Base-by-base conservation (phyloP, 139 green algal genomes). In the Microglena sp. region DNA sequence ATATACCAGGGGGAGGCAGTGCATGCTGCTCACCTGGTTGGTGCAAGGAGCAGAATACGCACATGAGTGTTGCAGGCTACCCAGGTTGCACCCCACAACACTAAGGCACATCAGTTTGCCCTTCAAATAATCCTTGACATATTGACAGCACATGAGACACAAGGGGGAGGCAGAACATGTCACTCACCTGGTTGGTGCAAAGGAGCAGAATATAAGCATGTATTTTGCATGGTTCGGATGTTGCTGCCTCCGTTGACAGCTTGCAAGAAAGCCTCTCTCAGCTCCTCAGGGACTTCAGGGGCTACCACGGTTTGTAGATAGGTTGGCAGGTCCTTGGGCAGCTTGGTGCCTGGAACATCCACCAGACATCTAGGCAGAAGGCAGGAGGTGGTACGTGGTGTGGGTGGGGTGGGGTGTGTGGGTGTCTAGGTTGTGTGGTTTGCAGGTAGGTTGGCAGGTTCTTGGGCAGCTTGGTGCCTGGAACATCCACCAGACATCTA, bases 401-500 rank as follows among this genome's bases (percentile, higher is more conserved):
- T n/a, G n/a, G n/a, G n/a, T n/a, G n/a, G n/a, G n/a, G n/a, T n/a
- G n/a, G n/a, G n/a, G n/a, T n/a, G n/a, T n/a, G n/a, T n/a, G n/a
- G n/a, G n/a, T n/a, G n/a, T n/a, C n/a, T n/a, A n/a, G n/a, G n/a
- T n/a, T n/a, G n/a, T n/a, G 57, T 62, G 33, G 55, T 34, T 3
- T 68, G 66, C 56, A 87, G 69, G 73, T 88, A 86, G 3, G 34
- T 40, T 6, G 72, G 68, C 62, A 88, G 71, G 60, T 86, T 76
- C 2, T n/a, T 26, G 3, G 80, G 82, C 66, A 89, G 68, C 75
- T 77, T 82, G 26, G 69, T 61, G 26, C 87, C 88, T 22, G 88
- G 90, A 29, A 98, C 86, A 70, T 98, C 93, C 11, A 98, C 91
- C 33, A 97, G 71, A 57, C 88, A 95, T 22, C 90, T 73, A n/a